Evolutionary conservation across 2,329 filamentous ascomycete species (phyloP).

Genomic region (Leptosphaerulina australis): DNA sequence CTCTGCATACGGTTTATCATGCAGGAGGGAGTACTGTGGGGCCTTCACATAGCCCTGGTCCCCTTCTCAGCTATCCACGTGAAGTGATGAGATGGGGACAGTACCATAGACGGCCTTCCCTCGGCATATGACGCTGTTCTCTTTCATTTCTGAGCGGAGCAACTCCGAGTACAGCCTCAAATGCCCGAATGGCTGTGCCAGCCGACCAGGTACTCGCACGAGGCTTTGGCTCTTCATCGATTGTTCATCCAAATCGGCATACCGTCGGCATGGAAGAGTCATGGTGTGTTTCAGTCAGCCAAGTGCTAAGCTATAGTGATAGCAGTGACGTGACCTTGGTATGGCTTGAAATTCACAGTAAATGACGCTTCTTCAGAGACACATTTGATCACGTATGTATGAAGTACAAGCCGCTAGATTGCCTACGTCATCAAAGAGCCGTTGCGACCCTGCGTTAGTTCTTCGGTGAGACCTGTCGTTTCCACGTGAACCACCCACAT

Average conservation of each 20-base stretch:
- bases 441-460: conserved; percentile 11
- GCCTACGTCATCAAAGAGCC: conserved; percentile 12
- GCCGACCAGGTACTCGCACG: conserved; percentile 2
- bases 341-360: neutral
- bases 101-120: conserved; percentile 1
- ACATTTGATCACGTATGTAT: conserved; percentile 17
- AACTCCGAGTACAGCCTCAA: conserved; percentile 6
- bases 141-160: conserved; percentile 2
- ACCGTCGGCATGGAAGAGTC: conserved; percentile 14
- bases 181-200: conserved; percentile 4
- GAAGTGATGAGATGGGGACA: conserved; percentile 3
- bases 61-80: neutral
- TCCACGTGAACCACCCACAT: conserved; percentile 14
- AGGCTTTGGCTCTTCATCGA: neutral
- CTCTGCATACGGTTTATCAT: conserved; percentile 3
- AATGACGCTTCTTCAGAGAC: conserved; percentile 9
- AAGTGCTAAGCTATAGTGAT: conserved; percentile 17
- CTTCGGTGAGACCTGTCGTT: conserved; percentile 4
- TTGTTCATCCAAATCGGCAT: conserved; percentile 10
- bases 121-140: conserved; percentile 10
- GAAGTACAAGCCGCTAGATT: conserved; percentile 5
- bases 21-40: neutral
- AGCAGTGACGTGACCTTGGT: conserved; percentile 16
- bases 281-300: conserved; percentile 19
- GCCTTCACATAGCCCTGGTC: conserved; percentile 1